Percentiles rank a stretch among this genome's conserved stretches.
Conservation (phyloP, 2,329 filamentous ascomycete species). For the Penicillium thymicola region DNA sequence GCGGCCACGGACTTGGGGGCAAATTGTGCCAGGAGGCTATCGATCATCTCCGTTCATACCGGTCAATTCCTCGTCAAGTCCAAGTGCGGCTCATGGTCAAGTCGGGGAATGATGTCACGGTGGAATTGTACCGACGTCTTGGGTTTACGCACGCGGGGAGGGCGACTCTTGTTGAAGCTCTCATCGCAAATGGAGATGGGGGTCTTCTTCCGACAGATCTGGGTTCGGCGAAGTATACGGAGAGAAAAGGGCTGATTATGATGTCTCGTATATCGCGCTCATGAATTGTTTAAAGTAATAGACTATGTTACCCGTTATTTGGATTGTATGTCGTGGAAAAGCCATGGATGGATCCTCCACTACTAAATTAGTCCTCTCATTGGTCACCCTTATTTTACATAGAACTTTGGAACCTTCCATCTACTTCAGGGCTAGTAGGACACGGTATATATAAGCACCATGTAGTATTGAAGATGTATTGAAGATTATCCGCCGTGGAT, state of each 20-base stretch:
- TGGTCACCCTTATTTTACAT: too few relatives aligned
- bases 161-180: constrained; percentile 28
- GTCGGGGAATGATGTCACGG: constrained; percentile 20
- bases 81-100: constrained; percentile 28
- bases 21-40: constrained; percentile 25
- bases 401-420: too few relatives aligned
- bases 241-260: constrained; percentile 15
- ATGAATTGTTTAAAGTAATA: not conserved
- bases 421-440: too few relatives aligned
- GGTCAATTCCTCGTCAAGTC: constrained; percentile 1
- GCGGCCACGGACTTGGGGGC: constrained; percentile 29
- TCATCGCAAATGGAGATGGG: constrained; percentile 27
- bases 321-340: not conserved
- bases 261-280: not conserved
- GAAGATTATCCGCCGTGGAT: too few relatives aligned
- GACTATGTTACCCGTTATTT: not conserved
- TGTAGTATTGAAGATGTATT: too few relatives aligned
- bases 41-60: constrained; percentile 15
- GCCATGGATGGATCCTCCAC: too few relatives aligned
- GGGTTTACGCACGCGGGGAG: constrained; percentile 26
- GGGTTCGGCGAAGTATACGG: constrained; percentile 1
- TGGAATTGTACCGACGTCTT: constrained; percentile 24
- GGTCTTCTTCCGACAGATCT: constrained; percentile 25
- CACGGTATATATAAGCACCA: too few relatives aligned
- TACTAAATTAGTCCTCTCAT: too few relatives aligned